A percentile compares a stretch with the other conserved stretches of the same genome.
Conservation (phyloP, 2,329 filamentous ascomycete genomes). For the Verticillium alfalfae region DNA sequence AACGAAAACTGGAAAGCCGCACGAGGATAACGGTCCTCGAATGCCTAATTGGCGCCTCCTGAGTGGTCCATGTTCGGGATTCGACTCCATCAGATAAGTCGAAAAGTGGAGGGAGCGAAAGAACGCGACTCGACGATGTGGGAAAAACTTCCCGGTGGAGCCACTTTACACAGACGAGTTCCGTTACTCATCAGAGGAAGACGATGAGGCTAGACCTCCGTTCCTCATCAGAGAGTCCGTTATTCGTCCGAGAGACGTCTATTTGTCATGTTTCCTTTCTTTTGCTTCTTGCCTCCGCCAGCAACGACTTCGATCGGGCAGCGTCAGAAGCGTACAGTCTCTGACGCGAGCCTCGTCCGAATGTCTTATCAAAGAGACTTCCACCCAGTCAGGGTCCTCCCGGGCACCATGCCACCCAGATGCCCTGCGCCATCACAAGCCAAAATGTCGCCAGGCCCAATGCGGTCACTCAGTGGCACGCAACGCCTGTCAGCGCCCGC, state of each 20-base stretch:
- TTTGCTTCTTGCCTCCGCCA: too few species aligned
- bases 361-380: too few species aligned
- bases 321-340: too few species aligned
- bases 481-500: not conserved
- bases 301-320: too few species aligned
- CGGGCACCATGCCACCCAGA: not conserved
- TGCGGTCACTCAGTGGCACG: not conserved
- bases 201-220: too few species aligned
- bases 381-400: too few species aligned
- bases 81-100: not conserved
- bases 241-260: too few species aligned
- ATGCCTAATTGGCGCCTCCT: constrained; percentile 9
- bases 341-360: too few species aligned
- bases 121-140: not conserved
- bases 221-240: too few species aligned
- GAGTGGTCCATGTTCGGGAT: constrained; percentile 1
- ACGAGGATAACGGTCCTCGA: not conserved
- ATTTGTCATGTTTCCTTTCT: too few species aligned
- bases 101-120: constrained; percentile 3
- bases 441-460: not conserved
- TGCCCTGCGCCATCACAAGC: too few species aligned
- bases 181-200: too few species aligned
- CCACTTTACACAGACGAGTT: not conserved
- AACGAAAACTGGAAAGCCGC: not conserved
- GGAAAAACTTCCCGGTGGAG: not conserved